Conservation (phyloP, 305 asterid species). For the Rubia balearica region DNA sequence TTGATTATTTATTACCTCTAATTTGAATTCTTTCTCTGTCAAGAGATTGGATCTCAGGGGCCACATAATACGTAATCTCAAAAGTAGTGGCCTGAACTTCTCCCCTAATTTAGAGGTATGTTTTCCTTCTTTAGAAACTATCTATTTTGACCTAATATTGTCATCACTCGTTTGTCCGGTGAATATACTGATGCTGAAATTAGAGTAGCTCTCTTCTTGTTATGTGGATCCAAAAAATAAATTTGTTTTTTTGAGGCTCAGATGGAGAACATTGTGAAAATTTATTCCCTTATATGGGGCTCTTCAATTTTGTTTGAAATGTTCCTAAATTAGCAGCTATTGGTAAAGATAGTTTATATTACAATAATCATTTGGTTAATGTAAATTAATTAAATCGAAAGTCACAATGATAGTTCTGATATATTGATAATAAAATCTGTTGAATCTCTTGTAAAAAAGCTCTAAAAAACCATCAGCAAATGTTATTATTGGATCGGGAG, state of each 20-base stretch:
- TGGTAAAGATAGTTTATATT: not conserved
- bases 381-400: not conserved
- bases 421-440: not conserved
- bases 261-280: not conserved
- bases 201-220: not conserved
- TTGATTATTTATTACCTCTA: conserved; percentile 19
- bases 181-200: not conserved
- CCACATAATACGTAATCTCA: conserved; percentile 82
- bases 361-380: not conserved
- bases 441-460: not conserved
- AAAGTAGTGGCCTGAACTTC: conserved; percentile 59
- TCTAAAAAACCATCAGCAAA: not conserved
- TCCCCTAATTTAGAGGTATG: conserved; percentile 89
- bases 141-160: not conserved
- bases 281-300: not conserved
- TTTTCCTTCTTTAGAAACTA: not conserved
- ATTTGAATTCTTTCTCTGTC: conserved; percentile 24
- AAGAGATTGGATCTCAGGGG: conserved; percentile 99
- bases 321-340: not conserved
- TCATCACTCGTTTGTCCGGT: not conserved
- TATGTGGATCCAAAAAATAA: not conserved
- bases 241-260: not conserved
- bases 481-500: conserved; percentile 3
- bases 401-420: not conserved
- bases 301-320: conserved; percentile 1